Evolutionary conservation across 2,329 filamentous ascomycete species (phyloP).

Genomic region (Fusarium goolgardi): DNA sequence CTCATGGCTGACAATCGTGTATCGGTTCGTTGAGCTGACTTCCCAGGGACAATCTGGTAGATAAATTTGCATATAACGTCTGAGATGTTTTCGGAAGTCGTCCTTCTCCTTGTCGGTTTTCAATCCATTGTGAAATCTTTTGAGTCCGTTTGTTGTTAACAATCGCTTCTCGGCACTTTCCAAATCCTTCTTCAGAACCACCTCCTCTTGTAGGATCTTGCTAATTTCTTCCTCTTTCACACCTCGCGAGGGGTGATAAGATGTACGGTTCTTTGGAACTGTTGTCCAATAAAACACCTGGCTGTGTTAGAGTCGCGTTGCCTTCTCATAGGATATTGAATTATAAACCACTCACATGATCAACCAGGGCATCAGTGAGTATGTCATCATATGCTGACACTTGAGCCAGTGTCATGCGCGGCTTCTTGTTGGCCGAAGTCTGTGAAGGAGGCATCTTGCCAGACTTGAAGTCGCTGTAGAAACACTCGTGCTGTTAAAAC

Average conservation of each 20-base stretch:
- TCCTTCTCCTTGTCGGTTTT: conserved; percentile 83
- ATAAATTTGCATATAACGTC: conserved; percentile 93
- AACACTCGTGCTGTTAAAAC: not conserved
- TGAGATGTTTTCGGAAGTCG: conserved; percentile 86
- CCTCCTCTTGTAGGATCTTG: conserved; percentile 70
- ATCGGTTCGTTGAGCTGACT: conserved; percentile 90
- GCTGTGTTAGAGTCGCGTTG: conserved; percentile 38
- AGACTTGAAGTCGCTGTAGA: not conserved
- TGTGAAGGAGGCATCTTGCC: conserved; percentile 54
- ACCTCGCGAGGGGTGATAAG: conserved; percentile 86
- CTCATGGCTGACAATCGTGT: conserved; percentile 91
- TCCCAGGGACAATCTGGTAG: conserved; percentile 94
- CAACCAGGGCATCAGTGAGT: conserved; percentile 92
- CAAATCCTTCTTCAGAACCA: conserved; percentile 80
- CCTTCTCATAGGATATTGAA: conserved; percentile 2
- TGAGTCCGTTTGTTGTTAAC: conserved; percentile 77
- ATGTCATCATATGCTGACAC: conserved; percentile 95
- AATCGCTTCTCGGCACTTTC: conserved; percentile 77
- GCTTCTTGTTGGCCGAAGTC: conserved; percentile 64
- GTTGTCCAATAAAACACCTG: conserved; percentile 94
- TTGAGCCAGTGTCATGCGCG: conserved; percentile 85
- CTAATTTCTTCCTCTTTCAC: conserved; percentile 73
- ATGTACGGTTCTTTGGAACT: conserved; percentile 91
- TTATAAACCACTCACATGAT: conserved; percentile 76
- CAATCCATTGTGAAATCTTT: conserved; percentile 75